Percentiles rank a stretch among this genome's conserved stretches.
Evolutionary conservation across 2,329 filamentous ascomycete species (phyloP).

Genomic region (Didymosphaeria variabile): DNA sequence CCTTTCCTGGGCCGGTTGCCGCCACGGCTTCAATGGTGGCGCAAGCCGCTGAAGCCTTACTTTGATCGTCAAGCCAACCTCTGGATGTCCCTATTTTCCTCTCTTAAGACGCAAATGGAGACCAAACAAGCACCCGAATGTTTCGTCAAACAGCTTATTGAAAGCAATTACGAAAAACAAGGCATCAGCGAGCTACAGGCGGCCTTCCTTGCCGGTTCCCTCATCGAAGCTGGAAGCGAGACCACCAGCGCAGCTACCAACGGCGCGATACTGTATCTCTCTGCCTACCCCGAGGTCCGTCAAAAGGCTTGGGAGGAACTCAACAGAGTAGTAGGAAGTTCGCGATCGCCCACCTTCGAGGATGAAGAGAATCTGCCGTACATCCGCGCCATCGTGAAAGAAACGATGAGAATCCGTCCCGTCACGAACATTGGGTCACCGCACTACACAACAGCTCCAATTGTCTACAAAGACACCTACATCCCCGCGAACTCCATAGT

Average conservation of each 20-base stretch:
- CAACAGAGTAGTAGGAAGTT: conserved; percentile 23
- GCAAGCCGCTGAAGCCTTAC: conserved; percentile 35
- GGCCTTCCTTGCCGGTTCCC: conserved; percentile 46
- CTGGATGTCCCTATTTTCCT: conserved; percentile 44
- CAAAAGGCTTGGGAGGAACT: conserved; percentile 37
- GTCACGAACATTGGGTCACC: conserved; percentile 47
- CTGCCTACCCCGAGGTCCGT: conserved; percentile 31
- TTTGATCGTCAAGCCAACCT: conserved; percentile 45
- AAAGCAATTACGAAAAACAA: conserved; percentile 49
- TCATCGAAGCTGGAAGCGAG: conserved; percentile 53
- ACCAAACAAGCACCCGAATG: conserved; percentile 45
- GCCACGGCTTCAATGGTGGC: conserved; percentile 42
- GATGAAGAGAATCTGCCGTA: conserved; percentile 57
- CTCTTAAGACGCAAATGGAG: conserved; percentile 42
- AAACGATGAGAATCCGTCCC: conserved; percentile 55
- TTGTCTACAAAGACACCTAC: conserved; percentile 52
- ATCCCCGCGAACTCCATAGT: conserved; percentile 55
- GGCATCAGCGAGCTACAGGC: conserved; percentile 48
- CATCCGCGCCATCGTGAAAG: conserved; percentile 48
- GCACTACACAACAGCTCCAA: conserved; percentile 47
- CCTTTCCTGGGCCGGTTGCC: conserved; percentile 41
- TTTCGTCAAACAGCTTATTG: conserved; percentile 47
- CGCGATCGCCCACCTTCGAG: conserved; percentile 45
- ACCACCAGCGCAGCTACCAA: conserved; percentile 52
- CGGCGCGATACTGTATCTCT: conserved; percentile 41